These are phyloP conservation scores for Fusarium citri DNA, from an alignment of 2,329 filamentous ascomycete species.

Conservation along the genomic window DNA sequence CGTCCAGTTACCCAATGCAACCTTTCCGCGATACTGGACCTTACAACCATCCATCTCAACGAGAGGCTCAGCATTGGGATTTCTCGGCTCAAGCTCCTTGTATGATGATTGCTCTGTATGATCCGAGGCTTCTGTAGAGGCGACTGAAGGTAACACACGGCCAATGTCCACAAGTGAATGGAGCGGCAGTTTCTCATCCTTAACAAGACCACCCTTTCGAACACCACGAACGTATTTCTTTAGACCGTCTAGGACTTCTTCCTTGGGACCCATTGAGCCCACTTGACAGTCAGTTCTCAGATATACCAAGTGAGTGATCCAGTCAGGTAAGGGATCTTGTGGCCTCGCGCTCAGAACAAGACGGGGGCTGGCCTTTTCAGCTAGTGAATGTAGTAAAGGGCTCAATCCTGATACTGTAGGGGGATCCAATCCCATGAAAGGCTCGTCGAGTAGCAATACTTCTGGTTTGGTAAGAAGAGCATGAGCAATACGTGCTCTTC, in stretches of 20 bases:
- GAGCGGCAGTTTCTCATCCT: constrained; percentile 62
- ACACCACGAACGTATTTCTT: constrained; percentile 61
- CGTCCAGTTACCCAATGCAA: constrained; percentile 84
- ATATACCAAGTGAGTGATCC: constrained; percentile 87
- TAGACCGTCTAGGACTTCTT: constrained; percentile 68
- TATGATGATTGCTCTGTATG: constrained; percentile 20
- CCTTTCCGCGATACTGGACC: constrained; percentile 82
- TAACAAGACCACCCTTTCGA: constrained; percentile 55
- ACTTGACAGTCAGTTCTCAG: constrained; percentile 76
- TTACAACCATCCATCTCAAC: constrained; percentile 89
- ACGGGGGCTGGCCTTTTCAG: constrained; percentile 73
- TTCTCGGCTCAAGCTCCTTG: constrained; percentile 38
- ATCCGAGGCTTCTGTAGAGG: constrained; percentile 12
- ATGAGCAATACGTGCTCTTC: constrained; percentile 87
- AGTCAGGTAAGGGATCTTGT: constrained; percentile 87
- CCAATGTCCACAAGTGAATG: constrained; percentile 64
- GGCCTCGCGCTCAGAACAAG: constrained; percentile 83
- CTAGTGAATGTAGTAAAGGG: constrained; percentile 74
- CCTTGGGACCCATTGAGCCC: constrained; percentile 72
- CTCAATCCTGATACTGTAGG: constrained; percentile 80
- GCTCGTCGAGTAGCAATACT: constrained; percentile 88
- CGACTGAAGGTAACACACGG: constrained; percentile 53
- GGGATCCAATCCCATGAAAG: constrained; percentile 96
- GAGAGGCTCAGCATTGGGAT: constrained; percentile 70
- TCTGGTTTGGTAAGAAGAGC: constrained; percentile 83